These are phyloP conservation scores for Climacium dendroides DNA, from an alignment of 225 moss, liverwort and hornwort species.

Conservation along the genomic window DNA sequence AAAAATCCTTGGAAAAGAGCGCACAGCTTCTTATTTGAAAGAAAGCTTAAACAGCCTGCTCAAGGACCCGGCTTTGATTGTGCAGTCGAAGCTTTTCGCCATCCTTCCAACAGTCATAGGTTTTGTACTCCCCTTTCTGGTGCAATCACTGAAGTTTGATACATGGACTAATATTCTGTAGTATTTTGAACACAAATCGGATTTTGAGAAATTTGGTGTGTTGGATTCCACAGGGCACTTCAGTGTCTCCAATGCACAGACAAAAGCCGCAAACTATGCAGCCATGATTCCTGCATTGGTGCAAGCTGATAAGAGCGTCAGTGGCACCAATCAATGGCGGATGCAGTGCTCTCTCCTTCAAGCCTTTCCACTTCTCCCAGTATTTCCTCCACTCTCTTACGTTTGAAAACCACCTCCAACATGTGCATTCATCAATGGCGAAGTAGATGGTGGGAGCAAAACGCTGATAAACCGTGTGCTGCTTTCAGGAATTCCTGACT, in stretches of 20 bases:
- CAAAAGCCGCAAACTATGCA: conserved; percentile 50
- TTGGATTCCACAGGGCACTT: conserved; percentile 56
- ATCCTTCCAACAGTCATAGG: conserved; percentile 72
- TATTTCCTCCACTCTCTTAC: neutral
- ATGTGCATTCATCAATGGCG: neutral
- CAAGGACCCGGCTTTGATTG: conserved; percentile 53
- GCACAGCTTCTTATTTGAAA: conserved; percentile 69
- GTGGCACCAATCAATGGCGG: conserved; percentile 75
- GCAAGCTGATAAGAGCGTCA: conserved; percentile 57
- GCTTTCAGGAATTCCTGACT: conserved; percentile 66
- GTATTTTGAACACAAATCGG: neutral
- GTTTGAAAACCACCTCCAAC: neutral
- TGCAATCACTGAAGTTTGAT: neutral
- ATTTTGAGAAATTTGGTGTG: neutral
- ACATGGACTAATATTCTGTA: neutral
- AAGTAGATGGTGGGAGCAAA: neutral
- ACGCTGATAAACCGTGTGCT: neutral
- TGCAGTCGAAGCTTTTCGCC: conserved; percentile 59
- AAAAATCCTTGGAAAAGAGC: conserved; percentile 77
- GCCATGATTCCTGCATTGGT: conserved; percentile 60
- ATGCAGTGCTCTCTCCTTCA: conserved; percentile 64
- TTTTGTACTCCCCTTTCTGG: neutral
- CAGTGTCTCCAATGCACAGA: conserved; percentile 61
- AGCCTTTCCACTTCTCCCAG: conserved; percentile 45
- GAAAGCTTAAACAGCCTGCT: conserved; percentile 68